Evolutionary conservation across 495 filamentous ascomycete species (phyloP).

Genomic region (Xylaria acuta): DNA sequence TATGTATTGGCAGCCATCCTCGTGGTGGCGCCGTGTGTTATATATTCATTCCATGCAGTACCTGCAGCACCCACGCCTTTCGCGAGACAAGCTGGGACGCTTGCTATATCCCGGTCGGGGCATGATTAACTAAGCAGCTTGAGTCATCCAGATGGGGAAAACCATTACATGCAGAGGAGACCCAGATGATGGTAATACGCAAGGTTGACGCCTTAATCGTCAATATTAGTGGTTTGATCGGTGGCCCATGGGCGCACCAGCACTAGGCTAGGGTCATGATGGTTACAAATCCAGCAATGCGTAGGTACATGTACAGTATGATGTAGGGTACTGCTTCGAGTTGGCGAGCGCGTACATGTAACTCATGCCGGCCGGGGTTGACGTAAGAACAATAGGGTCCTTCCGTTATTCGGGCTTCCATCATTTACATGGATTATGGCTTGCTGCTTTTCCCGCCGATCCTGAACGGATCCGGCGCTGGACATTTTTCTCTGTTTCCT

Average conservation of each 20-base stretch:
- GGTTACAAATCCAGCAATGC: conserved; percentile 6
- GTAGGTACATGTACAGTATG: neutral
- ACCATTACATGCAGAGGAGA: neutral
- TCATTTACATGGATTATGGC: conserved; percentile 4
- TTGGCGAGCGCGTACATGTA: conserved; percentile 7
- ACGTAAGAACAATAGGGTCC: conserved; percentile 17
- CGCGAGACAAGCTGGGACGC: conserved; percentile 4
- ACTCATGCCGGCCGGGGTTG: conserved; percentile 3
- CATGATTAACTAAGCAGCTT: conserved; percentile 6
- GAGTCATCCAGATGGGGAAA: conserved; percentile 16
- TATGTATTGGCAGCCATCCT: neutral
- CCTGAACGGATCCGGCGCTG: neutral
- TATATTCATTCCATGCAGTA: conserved; percentile 7
- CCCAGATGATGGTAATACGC: neutral
- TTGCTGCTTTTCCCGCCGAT: conserved; percentile 10
- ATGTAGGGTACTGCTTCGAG: neutral
- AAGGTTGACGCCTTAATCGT: conserved; percentile 4
- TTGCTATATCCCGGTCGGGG: conserved; percentile 10
- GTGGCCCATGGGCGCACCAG: conserved; percentile 9
- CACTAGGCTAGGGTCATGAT: conserved; percentile 2
- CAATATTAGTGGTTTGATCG: neutral
- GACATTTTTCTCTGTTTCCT: neutral
- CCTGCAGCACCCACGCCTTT: conserved; percentile 19
- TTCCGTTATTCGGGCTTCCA: conserved; percentile 16
- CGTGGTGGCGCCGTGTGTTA: conserved; percentile 5